A percentile compares a stretch with the other conserved stretches of the same genome.
Evolutionary conservation across 2,329 filamentous ascomycete species (phyloP).

Genomic region (Talaromyces sp.): DNA sequence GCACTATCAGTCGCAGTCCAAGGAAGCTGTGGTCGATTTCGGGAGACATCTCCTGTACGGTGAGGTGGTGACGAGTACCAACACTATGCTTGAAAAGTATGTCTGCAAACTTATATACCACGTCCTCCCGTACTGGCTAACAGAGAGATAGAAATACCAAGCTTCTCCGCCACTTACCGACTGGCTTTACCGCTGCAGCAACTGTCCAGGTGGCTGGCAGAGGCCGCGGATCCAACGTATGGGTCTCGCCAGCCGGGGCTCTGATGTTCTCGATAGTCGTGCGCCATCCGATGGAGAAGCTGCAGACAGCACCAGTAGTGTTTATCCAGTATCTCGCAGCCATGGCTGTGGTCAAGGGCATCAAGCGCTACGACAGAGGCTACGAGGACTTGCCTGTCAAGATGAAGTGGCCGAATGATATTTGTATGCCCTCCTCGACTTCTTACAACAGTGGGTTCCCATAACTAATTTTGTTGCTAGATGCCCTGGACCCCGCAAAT

Average conservation of each 20-base stretch:
- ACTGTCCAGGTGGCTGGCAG: conserved; percentile 84
- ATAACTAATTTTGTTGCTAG: conserved; percentile 26
- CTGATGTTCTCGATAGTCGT: conserved; percentile 86
- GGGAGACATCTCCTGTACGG: conserved; percentile 78
- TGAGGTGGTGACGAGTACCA: conserved; percentile 90
- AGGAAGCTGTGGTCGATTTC: conserved; percentile 58
- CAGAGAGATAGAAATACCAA: conserved; percentile 61
- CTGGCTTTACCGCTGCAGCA: conserved; percentile 81
- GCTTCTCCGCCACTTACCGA: conserved; percentile 69
- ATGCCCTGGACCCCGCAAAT: conserved; percentile 60
- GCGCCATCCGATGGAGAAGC: conserved; percentile 71
- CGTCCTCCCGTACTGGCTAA: not conserved
- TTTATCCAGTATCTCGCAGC: conserved; percentile 93
- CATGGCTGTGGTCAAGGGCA: conserved; percentile 77
- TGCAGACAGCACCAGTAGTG: conserved; percentile 69
- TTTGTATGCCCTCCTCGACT: conserved; percentile 51
- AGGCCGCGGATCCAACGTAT: conserved; percentile 86
- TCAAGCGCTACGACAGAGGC: conserved; percentile 70
- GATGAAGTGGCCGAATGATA: conserved; percentile 97
- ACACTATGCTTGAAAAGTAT: conserved; percentile 84
- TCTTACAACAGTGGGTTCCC: not conserved
- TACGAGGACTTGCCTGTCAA: conserved; percentile 74
- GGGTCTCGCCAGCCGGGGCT: conserved; percentile 82
- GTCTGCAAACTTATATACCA: conserved; percentile 11
- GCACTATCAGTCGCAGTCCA: conserved; percentile 57